These are phyloP conservation scores for Phytophthora boehmeriae DNA, from an alignment of 352 stramenopile genomes.

Conservation along the genomic window DNA sequence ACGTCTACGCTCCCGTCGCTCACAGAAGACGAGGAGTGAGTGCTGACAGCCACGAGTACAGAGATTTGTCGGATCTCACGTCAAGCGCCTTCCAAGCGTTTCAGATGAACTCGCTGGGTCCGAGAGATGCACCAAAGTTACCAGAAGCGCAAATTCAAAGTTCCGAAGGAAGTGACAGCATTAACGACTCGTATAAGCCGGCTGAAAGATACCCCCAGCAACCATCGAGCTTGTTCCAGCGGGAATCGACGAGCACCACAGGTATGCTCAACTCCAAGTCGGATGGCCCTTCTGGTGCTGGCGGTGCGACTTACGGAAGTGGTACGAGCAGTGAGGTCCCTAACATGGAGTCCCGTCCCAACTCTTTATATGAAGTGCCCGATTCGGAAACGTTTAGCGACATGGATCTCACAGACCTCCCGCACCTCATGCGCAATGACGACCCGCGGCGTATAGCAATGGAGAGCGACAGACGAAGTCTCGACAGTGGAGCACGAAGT, in stretches of 20 bases:
- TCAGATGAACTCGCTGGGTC: conserved; percentile 46
- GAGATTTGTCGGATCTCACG: conserved; percentile 66
- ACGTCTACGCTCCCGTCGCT: conserved; percentile 1
- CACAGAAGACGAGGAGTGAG: conserved; percentile 13
- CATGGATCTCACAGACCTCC: conserved; percentile 71
- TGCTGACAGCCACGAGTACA: conserved; percentile 43
- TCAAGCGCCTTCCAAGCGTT: conserved; percentile 69
- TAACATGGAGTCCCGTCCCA: conserved; percentile 37
- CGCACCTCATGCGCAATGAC: conserved; percentile 76
- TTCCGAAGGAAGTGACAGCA: conserved; percentile 28
- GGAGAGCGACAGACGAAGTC: conserved; percentile 7
- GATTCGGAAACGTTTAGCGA: conserved; percentile 80
- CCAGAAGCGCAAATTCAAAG: conserved; percentile 19
- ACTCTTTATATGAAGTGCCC: conserved; percentile 60
- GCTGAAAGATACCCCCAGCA: conserved; percentile 25
- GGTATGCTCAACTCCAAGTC: conserved; percentile 20
- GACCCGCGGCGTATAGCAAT: conserved; percentile 1
- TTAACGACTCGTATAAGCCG: conserved; percentile 19
- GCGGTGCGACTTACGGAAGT: conserved; percentile 35
- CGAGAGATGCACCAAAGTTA: conserved; percentile 25
- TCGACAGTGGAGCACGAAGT: conserved; percentile 25
- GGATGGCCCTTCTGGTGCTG: conserved; percentile 15
- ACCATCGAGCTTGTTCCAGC: conserved; percentile 18
- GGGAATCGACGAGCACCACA: conserved; percentile 33
- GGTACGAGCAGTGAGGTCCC: conserved; percentile 32